Conservation (phyloP, 805 yeast species). For the Wickerhamomyces ciferrii region DNA sequence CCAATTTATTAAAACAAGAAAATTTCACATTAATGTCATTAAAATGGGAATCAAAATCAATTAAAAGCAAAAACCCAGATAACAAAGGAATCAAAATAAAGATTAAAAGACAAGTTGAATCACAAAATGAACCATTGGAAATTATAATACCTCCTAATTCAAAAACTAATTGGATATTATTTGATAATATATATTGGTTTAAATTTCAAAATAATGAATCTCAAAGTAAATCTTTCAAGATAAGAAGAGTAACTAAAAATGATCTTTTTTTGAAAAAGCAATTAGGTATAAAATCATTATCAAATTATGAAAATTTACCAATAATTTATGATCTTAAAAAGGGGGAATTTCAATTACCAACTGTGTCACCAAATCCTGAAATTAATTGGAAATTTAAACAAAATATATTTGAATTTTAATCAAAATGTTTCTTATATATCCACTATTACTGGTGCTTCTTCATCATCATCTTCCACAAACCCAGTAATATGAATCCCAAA, state of each 20-base stretch:
- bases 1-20: slow-evolving; percentile 4
- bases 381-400: slow-evolving; percentile 13
- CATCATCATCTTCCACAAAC: slow-evolving; percentile 15
- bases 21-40: slow-evolving; percentile 17
- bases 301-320: neutral
- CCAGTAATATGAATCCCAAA: slow-evolving; percentile 15
- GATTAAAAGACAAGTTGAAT: slow-evolving; percentile 8
- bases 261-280: too few species aligned
- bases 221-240: slow-evolving; percentile 3
- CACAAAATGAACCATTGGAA: slow-evolving; percentile 4
- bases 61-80: neutral
- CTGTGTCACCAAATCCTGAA: neutral
- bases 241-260: slow-evolving; percentile 10
- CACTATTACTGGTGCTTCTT: slow-evolving; percentile 20
- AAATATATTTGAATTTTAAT: slow-evolving; percentile 13
- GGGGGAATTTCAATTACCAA: too few species aligned
- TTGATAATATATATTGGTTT: slow-evolving; percentile 37
- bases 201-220: slow-evolving; percentile 9
- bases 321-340: too few species aligned
- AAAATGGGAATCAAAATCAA: slow-evolving; percentile 14
- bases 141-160: slow-evolving; percentile 8
- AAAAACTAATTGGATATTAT: slow-evolving; percentile 29
- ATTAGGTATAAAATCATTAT: too few species aligned
- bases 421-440: slow-evolving; percentile 2
- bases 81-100: slow-evolving; percentile 14